Conservation (phyloP, 176 grass and related monocot species). For the Secale cereale region DNA sequence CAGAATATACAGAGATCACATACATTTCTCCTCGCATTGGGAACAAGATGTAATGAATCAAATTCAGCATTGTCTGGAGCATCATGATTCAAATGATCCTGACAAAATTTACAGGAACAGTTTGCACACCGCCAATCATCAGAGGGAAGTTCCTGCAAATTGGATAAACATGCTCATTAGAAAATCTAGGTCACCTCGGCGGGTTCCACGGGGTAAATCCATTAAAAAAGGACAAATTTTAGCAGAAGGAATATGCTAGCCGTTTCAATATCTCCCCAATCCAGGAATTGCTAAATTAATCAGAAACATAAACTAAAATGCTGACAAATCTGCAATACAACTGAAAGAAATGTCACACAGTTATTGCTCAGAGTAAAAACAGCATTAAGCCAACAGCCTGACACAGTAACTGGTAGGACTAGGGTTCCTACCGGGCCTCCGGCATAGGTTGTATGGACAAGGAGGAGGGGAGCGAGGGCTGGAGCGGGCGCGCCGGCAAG, state of each 20-base stretch:
- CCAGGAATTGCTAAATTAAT: not conserved
- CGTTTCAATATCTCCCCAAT: slow-evolving; percentile 12
- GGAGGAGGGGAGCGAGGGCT: too few species aligned
- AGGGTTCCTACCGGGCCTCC: too few species aligned
- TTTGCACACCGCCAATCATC: slow-evolving; percentile 88
- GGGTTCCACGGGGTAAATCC: too few species aligned
- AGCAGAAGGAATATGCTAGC: slow-evolving; percentile 7
- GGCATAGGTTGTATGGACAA: too few species aligned
- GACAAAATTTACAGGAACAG: slow-evolving; percentile 92
- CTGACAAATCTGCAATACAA: not conserved
- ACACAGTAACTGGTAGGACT: too few species aligned
- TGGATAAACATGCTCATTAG: slow-evolving; percentile 15
- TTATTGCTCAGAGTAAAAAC: slow-evolving; percentile 19
- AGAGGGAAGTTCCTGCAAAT: slow-evolving; percentile 75
- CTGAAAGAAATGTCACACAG: not conserved
- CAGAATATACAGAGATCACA: slow-evolving; percentile 38
- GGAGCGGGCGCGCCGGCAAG: too few species aligned
- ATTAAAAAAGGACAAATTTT: too few species aligned
- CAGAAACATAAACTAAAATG: slow-evolving; percentile 14
- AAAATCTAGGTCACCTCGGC: not conserved
- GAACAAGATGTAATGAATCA: slow-evolving; percentile 59
- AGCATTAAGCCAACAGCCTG: not conserved
- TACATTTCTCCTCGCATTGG: slow-evolving; percentile 80
- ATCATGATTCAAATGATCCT: slow-evolving; percentile 41
- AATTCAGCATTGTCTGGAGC: slow-evolving; percentile 31